phyloP scores from a whole-genome alignment of 148 eudicot genomes.

The Agrostemma githago region DNA sequence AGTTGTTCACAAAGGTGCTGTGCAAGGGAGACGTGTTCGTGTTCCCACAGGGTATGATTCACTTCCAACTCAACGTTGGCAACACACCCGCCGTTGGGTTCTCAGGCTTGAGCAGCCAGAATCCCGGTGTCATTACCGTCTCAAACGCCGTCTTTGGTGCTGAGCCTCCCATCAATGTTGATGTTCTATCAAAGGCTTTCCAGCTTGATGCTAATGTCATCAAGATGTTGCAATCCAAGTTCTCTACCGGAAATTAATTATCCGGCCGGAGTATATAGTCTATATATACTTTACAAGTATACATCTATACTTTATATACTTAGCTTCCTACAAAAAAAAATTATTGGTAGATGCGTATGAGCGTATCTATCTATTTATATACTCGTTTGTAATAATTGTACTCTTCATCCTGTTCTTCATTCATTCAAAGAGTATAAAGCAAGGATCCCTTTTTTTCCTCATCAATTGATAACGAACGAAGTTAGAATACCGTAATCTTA shows the following conservation, averaged over 20 bases:
- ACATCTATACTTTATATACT: no score
- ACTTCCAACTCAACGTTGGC: conserved; percentile 18
- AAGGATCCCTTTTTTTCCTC: no score
- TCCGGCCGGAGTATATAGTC: no score
- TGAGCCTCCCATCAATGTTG: conserved; percentile 7
- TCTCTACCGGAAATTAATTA: conserved; percentile 4
- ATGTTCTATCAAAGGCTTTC: conserved; percentile 21
- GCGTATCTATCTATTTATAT: no score
- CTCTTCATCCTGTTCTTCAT: background rate
- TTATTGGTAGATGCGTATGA: no score
- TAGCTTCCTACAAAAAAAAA: no score
- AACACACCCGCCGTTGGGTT: conserved; percentile 14
- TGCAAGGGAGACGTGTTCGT: conserved; percentile 17
- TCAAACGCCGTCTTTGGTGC: conserved; percentile 11
- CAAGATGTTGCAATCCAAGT: conserved; percentile 14
- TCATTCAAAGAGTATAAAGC: no score
- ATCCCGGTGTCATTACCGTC: conserved; percentile 16
- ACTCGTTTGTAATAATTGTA: no score
- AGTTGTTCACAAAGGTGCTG: conserved; percentile 16
- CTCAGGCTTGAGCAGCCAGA: conserved; percentile 22
- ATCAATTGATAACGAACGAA: no score
- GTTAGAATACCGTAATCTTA: no score
- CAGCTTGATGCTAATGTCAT: conserved; percentile 10
- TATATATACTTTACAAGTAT: no score
- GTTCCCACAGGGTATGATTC: conserved; percentile 16